Evolutionary conservation across 2,329 filamentous ascomycete genomes (phyloP), one percentile per base, ranked within the genome.

Genomic region (Colletotrichum orbiculare): DNA sequence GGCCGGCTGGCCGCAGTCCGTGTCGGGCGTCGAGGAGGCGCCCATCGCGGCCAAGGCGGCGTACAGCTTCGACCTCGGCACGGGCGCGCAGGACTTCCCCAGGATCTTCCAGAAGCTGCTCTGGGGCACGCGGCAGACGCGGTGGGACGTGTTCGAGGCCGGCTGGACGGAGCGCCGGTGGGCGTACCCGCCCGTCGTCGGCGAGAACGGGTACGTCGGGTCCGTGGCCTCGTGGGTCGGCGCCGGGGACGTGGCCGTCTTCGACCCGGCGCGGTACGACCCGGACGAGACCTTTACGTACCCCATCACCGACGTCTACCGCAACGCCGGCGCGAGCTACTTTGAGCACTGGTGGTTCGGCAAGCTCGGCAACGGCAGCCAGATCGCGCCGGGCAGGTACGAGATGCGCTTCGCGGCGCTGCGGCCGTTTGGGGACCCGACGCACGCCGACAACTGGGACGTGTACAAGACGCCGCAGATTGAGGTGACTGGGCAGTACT

Each of bases 371-470:
- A 79, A 81, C 63, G 79, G 79, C 4, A 76, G 76, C 3, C 75
- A 76, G 58, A 80, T 82, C 53, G 70, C 71, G 6, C 75, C 78
- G 3, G 79, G 79, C 1, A 76, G 77, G 41, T 82, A 82, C 63
- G 78, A 64, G 3, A 75, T 81, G 68, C 78, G 79, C 8, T 78
- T 81, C 45, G 79, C 79, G 2, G 77, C 78, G 1, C 69, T 82
- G 15, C 71, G 75, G 34, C 78, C 79, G 1, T 81, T 81, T 25
- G 79, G 79, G 0, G 76, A 79, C 39, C 78, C 76, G 0, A 70
- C 74, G 2, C 73, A 79, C n/a, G 74, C 79, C 1, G 76, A 76
- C 46, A 78, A 81, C 58, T 82, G 78, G 79, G 78, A 81, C 46
- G 69, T 80, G 48, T 77, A 77, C 74, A 69, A 67, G 54, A 60